These are phyloP conservation scores for Phaffia tasmanica DNA, from an alignment of 768 basidiomycete genomes.

Conservation along the genomic window DNA sequence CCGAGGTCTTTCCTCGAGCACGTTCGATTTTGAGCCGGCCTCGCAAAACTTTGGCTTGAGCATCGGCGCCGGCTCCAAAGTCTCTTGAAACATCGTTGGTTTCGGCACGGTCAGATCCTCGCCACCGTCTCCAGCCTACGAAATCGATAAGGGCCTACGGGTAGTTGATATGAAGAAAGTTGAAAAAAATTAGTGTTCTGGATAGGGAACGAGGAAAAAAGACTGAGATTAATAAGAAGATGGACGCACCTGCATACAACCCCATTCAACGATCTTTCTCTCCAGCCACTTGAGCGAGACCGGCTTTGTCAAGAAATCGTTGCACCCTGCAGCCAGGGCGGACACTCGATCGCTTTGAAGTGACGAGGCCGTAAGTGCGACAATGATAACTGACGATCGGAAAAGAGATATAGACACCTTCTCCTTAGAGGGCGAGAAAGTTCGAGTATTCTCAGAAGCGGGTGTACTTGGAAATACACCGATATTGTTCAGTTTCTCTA, in stretches of 20 bases:
- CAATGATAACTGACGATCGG: slow-evolving; percentile 91
- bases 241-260: slow-evolving; percentile 55
- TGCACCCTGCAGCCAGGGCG: slow-evolving; percentile 96
- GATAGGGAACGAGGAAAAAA: background rate
- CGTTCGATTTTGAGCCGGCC: slow-evolving; percentile 22
- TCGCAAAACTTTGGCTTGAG: slow-evolving; percentile 16
- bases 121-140: slow-evolving; percentile 39
- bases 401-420: slow-evolving; percentile 46
- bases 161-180: slow-evolving; percentile 7
- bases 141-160: slow-evolving; percentile 38
- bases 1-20: slow-evolving; percentile 8
- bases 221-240: background rate
- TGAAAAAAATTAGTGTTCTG: too few species aligned
- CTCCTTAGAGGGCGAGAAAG: slow-evolving; percentile 26
- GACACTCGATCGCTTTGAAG: slow-evolving; percentile 89
- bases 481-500: slow-evolving; percentile 59
- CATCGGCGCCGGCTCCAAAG: slow-evolving; percentile 12
- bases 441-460: slow-evolving; percentile 43
- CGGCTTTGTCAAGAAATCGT: slow-evolving; percentile 96
- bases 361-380: slow-evolving; percentile 94
- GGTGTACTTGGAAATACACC: slow-evolving; percentile 63
- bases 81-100: slow-evolving; percentile 2
- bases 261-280: slow-evolving; percentile 98
- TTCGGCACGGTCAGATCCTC: slow-evolving; percentile 34
- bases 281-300: slow-evolving; percentile 91